Evolutionary conservation across 2,329 filamentous ascomycete species (phyloP).

Genomic region (Phyllachora maydis): DNA sequence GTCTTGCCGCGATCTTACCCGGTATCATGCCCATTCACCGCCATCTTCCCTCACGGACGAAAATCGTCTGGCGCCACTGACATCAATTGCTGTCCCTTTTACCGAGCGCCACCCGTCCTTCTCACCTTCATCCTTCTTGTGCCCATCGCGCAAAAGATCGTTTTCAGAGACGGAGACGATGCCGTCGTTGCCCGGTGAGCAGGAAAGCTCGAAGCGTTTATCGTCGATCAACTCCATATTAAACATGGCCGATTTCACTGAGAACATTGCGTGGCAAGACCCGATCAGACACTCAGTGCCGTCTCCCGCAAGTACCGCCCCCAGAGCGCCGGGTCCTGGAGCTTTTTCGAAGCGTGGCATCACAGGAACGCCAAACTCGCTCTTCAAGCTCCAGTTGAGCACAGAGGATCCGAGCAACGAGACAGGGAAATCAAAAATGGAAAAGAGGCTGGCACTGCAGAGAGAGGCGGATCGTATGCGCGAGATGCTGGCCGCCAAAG

Average conservation of each 20-base stretch:
- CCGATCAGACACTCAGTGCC: too few species aligned
- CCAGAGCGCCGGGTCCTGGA: too few species aligned
- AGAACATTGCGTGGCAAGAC: too few species aligned
- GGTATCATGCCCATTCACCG: constrained; percentile 28
- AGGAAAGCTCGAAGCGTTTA: constrained; percentile 36
- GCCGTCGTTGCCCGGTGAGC: constrained; percentile 8
- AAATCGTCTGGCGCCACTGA: constrained; percentile 35
- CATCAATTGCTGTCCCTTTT: constrained; percentile 19
- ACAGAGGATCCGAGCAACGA: constrained; percentile 17
- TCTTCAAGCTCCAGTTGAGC: too few species aligned
- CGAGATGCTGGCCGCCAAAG: constrained; percentile 50
- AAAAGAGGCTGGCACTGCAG: constrained; percentile 43
- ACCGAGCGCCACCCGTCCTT: constrained; percentile 33
- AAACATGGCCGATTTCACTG: too few species aligned
- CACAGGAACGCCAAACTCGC: constrained; percentile 9
- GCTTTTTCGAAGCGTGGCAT: too few species aligned
- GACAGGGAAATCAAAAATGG: constrained; percentile 31
- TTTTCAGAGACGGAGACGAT: constrained; percentile 41
- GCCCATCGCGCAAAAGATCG: constrained; percentile 42
- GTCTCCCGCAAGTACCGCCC: constrained; percentile 18
- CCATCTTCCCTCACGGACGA: constrained; percentile 27
- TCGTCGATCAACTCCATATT: constrained; percentile 61
- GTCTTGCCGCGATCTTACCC: constrained; percentile 23
- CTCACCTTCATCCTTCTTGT: constrained; percentile 38
- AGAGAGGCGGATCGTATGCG: constrained; percentile 61